phyloP scores from a whole-genome alignment of 1,284 basidiomycete genomes.

The Wolfiporia cocos region DNA sequence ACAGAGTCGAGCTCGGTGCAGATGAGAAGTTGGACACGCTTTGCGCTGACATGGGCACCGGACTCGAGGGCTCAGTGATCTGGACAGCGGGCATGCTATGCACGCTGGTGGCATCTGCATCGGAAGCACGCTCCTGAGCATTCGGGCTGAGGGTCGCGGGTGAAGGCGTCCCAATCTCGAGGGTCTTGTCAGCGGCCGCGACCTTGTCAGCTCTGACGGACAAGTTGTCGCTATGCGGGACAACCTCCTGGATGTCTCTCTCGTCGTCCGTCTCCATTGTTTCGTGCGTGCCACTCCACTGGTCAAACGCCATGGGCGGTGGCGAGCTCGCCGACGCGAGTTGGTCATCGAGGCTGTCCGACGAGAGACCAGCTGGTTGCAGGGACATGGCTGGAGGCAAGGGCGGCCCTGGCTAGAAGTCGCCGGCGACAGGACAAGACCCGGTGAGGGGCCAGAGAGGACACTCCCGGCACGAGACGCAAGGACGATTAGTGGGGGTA shows the following conservation, averaged over 20 bases:
- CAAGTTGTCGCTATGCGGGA: slow-evolving; percentile 23
- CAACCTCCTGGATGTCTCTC: slow-evolving; percentile 25
- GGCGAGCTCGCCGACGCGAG: slow-evolving; percentile 16
- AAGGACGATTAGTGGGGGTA: not conserved
- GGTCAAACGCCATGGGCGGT: slow-evolving; percentile 25
- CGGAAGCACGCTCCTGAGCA: slow-evolving; percentile 17
- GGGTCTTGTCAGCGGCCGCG: slow-evolving; percentile 28
- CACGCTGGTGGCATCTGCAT: slow-evolving; percentile 43
- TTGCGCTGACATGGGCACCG: slow-evolving; percentile 22
- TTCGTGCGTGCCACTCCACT: slow-evolving; percentile 33
- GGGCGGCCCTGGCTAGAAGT: not conserved
- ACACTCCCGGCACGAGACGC: not conserved
- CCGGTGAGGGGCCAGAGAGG: not conserved
- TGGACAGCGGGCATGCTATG: slow-evolving; percentile 53
- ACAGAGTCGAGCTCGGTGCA: slow-evolving; percentile 9
- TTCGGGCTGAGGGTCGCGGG: slow-evolving; percentile 20
- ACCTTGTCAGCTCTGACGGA: slow-evolving; percentile 30
- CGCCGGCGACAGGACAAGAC: too few relatives aligned
- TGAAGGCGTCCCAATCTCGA: slow-evolving; percentile 25
- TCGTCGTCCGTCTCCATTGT: slow-evolving; percentile 32
- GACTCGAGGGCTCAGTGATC: slow-evolving; percentile 34
- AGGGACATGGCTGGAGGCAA: slow-evolving; percentile 13
- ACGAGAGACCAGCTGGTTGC: slow-evolving; percentile 23
- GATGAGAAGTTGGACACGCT: slow-evolving; percentile 21
- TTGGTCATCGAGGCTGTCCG: slow-evolving; percentile 21